Evolutionary conservation across 2,329 filamentous ascomycete species (phyloP).

Genomic region (Alternaria ethzedia): DNA sequence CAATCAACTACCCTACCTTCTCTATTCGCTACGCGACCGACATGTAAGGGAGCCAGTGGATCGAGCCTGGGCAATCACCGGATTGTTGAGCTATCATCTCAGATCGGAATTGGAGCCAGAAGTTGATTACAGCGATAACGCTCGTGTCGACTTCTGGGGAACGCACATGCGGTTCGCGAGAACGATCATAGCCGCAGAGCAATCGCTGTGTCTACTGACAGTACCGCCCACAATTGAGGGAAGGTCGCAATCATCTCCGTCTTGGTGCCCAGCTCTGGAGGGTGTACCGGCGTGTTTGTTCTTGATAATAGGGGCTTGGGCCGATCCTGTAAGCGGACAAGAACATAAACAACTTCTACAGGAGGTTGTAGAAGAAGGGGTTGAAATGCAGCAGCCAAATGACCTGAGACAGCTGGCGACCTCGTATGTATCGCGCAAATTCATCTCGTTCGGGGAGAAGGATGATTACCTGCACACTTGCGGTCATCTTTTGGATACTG

Average conservation of each 20-base stretch:
- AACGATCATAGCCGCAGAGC: background rate
- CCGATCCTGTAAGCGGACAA: fast-evolving
- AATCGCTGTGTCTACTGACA: background rate
- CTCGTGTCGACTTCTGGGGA: background rate
- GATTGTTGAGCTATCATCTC: fast-evolving
- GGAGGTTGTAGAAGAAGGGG: fast-evolving
- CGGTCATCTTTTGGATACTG: background rate
- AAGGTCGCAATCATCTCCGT: background rate
- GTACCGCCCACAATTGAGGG: background rate
- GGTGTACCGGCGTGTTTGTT: fast-evolving
- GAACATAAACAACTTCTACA: fast-evolving
- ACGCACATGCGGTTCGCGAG: background rate
- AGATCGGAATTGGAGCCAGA: background rate
- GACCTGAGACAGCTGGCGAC: fast-evolving
- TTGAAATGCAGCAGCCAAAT: fast-evolving
- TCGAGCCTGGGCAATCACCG: background rate
- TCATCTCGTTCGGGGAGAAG: background rate
- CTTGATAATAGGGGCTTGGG: fast-evolving
- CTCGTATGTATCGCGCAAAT: fast-evolving
- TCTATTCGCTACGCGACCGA: fast-evolving
- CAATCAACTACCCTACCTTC: background rate
- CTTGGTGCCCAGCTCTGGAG: background rate
- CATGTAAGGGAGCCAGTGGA: background rate
- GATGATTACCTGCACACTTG: background rate
- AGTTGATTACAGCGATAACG: background rate